Evolutionary conservation across 2,329 filamentous ascomycete genomes (phyloP).

Genomic region (Cladosporium velox): DNA sequence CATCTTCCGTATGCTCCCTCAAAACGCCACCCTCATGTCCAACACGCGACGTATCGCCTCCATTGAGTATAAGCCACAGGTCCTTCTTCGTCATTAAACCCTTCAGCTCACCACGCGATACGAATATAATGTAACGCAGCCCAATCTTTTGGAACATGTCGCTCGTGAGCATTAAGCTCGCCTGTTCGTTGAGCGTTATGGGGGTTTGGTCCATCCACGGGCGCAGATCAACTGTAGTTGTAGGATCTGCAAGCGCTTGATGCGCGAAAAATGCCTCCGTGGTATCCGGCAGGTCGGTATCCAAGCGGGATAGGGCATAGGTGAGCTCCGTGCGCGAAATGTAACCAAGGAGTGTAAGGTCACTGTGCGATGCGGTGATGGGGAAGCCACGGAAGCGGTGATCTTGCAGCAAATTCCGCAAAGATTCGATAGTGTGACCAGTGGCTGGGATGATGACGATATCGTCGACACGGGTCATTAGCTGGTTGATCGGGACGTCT

Average conservation of each 20-base stretch:
- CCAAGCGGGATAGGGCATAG: conserved; percentile 70
- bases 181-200: conserved; percentile 78
- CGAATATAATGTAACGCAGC: conserved; percentile 84
- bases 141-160: conserved; percentile 95
- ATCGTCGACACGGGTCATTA: conserved; percentile 93
- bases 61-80: conserved; percentile 89
- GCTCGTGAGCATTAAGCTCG: conserved; percentile 79
- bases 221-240: conserved; percentile 77
- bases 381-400: conserved; percentile 90
- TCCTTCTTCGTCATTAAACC: conserved; percentile 97
- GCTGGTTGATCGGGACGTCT: conserved; percentile 79
- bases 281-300: conserved; percentile 60
- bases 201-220: conserved; percentile 99
- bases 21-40: conserved; percentile 38
- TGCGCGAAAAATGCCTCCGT: conserved; percentile 84
- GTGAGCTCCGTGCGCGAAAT: conserved; percentile 88
- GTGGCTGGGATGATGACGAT: conserved; percentile 83
- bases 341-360: conserved; percentile 83
- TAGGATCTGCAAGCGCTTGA: conserved; percentile 76
- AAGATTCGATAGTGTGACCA: conserved; percentile 73
- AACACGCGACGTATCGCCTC: conserved; percentile 55
- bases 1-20: conserved; percentile 39
- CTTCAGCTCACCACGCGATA: conserved; percentile 76
- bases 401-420: conserved; percentile 69
- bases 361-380: conserved; percentile 75